Evolutionary conservation across 371 early-diverging fungal genomes (phyloP), one percentile per base, ranked within the genome.

Genomic region (Rhizomucor pusillus): DNA sequence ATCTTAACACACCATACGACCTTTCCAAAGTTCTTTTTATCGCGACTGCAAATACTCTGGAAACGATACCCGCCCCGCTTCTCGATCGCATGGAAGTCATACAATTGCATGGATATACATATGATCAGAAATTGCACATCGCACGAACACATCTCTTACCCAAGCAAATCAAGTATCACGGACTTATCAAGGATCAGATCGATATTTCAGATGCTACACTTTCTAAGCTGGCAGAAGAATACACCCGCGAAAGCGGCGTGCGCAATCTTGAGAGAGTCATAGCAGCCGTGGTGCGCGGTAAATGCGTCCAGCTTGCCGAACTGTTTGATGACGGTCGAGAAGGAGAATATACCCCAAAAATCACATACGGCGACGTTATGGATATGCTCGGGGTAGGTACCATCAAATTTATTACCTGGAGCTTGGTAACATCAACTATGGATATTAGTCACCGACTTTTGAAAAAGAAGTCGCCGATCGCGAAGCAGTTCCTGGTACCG

Each of bases 31-130:
- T 91, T 3, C 62, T 93, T 0, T 94, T 93, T 54, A 90, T 94
- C 60, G 91, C 91, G 14, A 94, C 95, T 1, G 92, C 93, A 47
- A 94, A 94, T 59, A 80, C 82, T 23, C 56, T 83, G 0, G 90
- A 89, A 10, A 88, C 86, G 0, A 91, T 93, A 23, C 89, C 92
- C 0, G 81, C 79, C 2, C 90, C 95, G 3, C 65, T 94, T 7
- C 60, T 91, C 23, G 95, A 94, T 65, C 84, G 95, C 35, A 93
- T 93, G 93, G 93, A 92, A 62, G 63, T 92, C 14, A 89, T 94
- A 44, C 79, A 80, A 14, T 60, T 94, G 16, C 84, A 89, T 22
- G 92, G 92, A 12, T 94, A 94, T 69, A 91, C 93, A 1, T 79
- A 87, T 59, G 88, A 89, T 14, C 93, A 94, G 53, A 94, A 94